Evolutionary conservation across 768 basidiomycete genomes (phyloP).

Genomic region (Mycena vitilis): DNA sequence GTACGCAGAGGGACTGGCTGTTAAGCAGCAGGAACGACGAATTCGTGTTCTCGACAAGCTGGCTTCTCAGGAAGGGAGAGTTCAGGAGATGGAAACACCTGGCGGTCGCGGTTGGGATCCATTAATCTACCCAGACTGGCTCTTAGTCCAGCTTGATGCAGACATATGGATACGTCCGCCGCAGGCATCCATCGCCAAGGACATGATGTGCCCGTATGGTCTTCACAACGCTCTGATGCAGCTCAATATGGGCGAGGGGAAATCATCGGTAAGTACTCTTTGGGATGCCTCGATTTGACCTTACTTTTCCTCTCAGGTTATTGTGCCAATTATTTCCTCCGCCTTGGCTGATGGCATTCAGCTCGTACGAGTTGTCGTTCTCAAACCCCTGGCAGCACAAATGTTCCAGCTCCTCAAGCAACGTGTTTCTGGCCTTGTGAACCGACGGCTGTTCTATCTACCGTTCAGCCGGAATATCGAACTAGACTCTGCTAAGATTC

Average conservation of each 20-base stretch:
- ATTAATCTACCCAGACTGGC: constrained; percentile 52
- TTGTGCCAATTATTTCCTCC: constrained; percentile 57
- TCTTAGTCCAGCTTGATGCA: constrained; percentile 54
- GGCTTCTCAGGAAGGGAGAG: not conserved
- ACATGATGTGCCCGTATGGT: constrained; percentile 51
- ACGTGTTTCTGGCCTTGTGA: constrained; percentile 56
- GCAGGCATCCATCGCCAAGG: constrained; percentile 42
- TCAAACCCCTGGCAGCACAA: constrained; percentile 58
- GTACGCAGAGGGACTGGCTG: constrained; percentile 11
- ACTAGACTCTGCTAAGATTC: constrained; percentile 35
- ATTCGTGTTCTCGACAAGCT: not conserved
- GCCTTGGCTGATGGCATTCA: constrained; percentile 56
- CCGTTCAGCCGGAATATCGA: constrained; percentile 61
- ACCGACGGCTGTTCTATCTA: constrained; percentile 60
- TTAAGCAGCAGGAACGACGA: constrained; percentile 10
- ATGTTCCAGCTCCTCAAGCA: constrained; percentile 62
- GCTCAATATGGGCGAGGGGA: constrained; percentile 72
- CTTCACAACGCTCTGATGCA: constrained; percentile 55
- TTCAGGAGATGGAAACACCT: not conserved
- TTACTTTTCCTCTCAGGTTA: constrained; percentile 40
- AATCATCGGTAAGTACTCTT: constrained; percentile 49
- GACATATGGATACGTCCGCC: constrained; percentile 56
- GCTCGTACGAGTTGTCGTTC: constrained; percentile 61
- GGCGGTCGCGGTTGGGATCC: constrained; percentile 31
- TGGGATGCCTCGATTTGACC: too few relatives aligned